phyloP scores from a whole-genome alignment of 2,329 filamentous ascomycete species.

The Xylariaceae sp. region DNA sequence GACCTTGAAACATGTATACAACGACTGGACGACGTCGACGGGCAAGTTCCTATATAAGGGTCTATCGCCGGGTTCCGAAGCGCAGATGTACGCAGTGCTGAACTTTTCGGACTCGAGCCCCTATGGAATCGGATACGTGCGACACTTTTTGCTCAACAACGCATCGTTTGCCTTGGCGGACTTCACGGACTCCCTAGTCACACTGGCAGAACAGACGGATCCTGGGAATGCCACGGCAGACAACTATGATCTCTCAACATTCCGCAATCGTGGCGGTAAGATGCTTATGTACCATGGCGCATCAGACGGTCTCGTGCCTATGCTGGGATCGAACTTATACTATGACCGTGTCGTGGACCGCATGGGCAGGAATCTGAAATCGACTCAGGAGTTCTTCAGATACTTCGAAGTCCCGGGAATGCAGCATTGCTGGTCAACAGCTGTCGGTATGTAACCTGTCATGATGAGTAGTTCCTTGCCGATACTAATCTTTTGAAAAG shows the following conservation, averaged over 20 bases:
- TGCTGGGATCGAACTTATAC: conserved; percentile 33
- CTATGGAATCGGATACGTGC: conserved; percentile 34
- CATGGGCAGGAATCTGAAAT: conserved; percentile 28
- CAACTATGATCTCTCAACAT: conserved; percentile 36
- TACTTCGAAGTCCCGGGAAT: conserved; percentile 52
- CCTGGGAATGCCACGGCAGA: conserved; percentile 38
- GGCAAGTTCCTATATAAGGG: conserved; percentile 38
- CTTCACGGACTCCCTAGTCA: conserved; percentile 33
- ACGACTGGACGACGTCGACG: conserved; percentile 24
- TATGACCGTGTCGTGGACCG: conserved; percentile 29
- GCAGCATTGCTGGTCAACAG: conserved; percentile 41
- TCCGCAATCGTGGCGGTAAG: conserved; percentile 38
- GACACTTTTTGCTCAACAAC: conserved; percentile 39
- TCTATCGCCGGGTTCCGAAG: conserved; percentile 45
- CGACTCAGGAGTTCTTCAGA: conserved; percentile 45
- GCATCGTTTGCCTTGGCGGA: conserved; percentile 33
- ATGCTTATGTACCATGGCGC: conserved; percentile 44
- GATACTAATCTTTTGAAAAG: conserved; percentile 6
- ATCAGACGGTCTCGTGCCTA: conserved; percentile 38
- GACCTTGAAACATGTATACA: conserved; percentile 33
- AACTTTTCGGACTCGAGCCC: conserved; percentile 31
- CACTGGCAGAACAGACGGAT: conserved; percentile 32
- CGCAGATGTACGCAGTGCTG: conserved; percentile 32
- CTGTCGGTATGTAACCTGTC: conserved; percentile 12
- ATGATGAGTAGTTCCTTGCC: not conserved